Conservation (phyloP, 2,329 filamentous ascomycete species). For the Stachybotrys echinatus region DNA sequence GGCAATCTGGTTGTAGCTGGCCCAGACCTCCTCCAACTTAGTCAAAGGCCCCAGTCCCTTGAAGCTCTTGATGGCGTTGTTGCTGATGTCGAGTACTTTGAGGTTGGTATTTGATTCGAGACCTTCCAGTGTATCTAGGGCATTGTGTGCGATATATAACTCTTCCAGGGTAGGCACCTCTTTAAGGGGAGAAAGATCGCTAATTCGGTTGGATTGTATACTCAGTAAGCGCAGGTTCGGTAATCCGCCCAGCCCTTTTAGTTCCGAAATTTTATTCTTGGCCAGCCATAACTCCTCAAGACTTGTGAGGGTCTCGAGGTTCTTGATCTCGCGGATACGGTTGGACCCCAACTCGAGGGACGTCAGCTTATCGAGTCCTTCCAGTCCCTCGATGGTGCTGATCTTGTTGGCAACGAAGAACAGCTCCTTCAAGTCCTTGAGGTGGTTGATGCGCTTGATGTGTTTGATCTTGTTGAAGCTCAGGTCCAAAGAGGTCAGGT, state of each 20-base stretch:
- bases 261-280: slow-evolving; percentile 91
- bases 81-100: slow-evolving; percentile 79
- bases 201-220: slow-evolving; percentile 92
- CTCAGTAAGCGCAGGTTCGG: slow-evolving; percentile 81
- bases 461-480: slow-evolving; percentile 99
- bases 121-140: slow-evolving; percentile 71
- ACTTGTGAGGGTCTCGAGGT: slow-evolving; percentile 68
- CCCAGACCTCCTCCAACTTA: slow-evolving; percentile 88
- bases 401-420: slow-evolving; percentile 97
- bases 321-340: slow-evolving; percentile 81
- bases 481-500: slow-evolving; percentile 77
- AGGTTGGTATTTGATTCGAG: slow-evolving; percentile 64
- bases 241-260: slow-evolving; percentile 70
- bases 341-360: slow-evolving; percentile 93
- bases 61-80: slow-evolving; percentile 76
- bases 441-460: slow-evolving; percentile 80
- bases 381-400: slow-evolving; percentile 76
- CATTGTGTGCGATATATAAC: slow-evolving; percentile 93
- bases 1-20: slow-evolving; percentile 75
- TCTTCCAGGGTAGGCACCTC: slow-evolving; percentile 76
- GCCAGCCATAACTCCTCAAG: slow-evolving; percentile 91
- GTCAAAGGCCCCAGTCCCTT: slow-evolving; percentile 63
- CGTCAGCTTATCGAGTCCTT: slow-evolving; percentile 66
- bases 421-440: slow-evolving; percentile 73
- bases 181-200: slow-evolving; percentile 69